A percentile compares a stretch with the other conserved stretches of the same genome.
Conservation (phyloP, 179 eudicot genomes). For the Camellia oleifera region DNA sequence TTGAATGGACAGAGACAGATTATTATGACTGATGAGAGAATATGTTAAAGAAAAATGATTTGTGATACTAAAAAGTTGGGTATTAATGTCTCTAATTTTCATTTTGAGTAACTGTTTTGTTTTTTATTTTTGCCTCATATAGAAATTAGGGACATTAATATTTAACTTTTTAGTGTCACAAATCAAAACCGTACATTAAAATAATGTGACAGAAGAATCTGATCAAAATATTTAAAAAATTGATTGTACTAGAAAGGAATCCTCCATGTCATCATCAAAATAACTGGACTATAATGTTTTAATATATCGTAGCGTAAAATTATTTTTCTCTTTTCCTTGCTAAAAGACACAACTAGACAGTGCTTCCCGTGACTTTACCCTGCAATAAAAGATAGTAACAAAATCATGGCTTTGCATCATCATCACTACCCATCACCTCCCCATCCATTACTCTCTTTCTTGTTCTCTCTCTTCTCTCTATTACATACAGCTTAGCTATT, state of each 20-base stretch:
- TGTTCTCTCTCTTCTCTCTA: neutral
- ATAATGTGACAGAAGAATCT: slow-evolving; percentile 4
- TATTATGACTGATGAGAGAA: neutral
- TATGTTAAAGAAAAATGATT: no score
- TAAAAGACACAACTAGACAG: slow-evolving; percentile 27
- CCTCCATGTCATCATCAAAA: slow-evolving; percentile 16
- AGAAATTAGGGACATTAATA: no score
- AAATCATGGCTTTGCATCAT: slow-evolving; percentile 15
- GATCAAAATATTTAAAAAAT: slow-evolving; percentile 8
- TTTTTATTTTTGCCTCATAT: no score
- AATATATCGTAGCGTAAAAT: no score
- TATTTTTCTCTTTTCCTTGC: neutral
- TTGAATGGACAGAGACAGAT: neutral
- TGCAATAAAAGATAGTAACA: neutral
- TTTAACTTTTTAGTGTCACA: no score
- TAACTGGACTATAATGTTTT: neutral
- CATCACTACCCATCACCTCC: neutral
- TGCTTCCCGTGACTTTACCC: slow-evolving; percentile 41
- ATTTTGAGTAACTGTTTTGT: no score
- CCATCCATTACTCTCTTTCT: neutral
- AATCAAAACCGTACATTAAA: no score
- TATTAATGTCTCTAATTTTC: no score
- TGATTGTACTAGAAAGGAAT: slow-evolving; percentile 15
- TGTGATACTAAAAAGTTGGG: no score
- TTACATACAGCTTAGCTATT: neutral